Percentiles rank a stretch among this genome's conserved stretches.
phyloP scores from a whole-genome alignment of 257 asterid genomes.

The Solanum chilense region DNA sequence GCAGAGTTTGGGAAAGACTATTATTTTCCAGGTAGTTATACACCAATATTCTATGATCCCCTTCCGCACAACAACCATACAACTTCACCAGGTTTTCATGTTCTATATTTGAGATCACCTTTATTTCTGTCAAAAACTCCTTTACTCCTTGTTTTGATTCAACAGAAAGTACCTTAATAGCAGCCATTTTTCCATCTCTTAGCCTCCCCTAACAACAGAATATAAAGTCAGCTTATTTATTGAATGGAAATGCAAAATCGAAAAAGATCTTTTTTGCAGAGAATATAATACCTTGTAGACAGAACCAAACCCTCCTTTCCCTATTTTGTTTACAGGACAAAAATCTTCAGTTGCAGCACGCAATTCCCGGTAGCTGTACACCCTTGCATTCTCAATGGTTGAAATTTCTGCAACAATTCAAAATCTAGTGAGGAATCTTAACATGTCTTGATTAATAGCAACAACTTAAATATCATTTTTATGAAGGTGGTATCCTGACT shows the following conservation, averaged over 20 bases:
- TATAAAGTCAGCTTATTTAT: neutral
- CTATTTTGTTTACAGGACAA: constrained; percentile 50
- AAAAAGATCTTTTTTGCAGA: neutral
- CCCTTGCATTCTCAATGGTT: constrained; percentile 29
- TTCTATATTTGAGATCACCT: constrained; percentile 49
- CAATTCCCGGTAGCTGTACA: constrained; percentile 57
- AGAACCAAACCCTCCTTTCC: constrained; percentile 89
- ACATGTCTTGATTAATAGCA: neutral
- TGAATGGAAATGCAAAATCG: neutral
- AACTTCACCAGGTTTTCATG: constrained; percentile 81
- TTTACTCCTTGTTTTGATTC: constrained; percentile 67
- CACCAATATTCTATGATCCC: constrained; percentile 63
- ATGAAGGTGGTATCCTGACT: neutral
- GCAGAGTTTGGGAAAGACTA: constrained; percentile 85
- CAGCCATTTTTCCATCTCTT: constrained; percentile 60
- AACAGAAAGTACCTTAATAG: constrained; percentile 81
- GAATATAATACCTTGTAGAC: constrained; percentile 55
- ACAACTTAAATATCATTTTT: neutral
- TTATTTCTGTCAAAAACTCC: constrained; percentile 71
- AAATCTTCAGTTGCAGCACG: constrained; percentile 55
- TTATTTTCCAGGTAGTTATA: constrained; percentile 82
- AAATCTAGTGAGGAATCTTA: constrained; percentile 5
- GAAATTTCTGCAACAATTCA: constrained; percentile 51
- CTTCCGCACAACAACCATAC: constrained; percentile 82
- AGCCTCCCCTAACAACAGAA: constrained; percentile 54